Evolutionary conservation across 805 yeast species (phyloP).

Genomic region (Wickerhamiella musiphila): DNA sequence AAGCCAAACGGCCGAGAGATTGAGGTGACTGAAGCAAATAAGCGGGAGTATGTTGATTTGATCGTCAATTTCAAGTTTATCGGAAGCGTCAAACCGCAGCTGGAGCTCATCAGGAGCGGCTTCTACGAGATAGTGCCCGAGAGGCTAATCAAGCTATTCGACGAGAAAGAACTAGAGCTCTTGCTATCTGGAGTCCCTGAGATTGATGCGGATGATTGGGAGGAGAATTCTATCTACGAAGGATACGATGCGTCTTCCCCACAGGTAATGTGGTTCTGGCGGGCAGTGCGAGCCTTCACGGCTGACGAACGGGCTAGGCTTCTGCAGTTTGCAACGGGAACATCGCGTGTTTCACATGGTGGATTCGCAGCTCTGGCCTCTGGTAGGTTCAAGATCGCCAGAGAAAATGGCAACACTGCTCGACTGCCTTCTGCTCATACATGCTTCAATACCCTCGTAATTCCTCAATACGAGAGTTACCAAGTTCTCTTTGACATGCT

Average conservation of each 20-base stretch:
- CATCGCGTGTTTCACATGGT: conserved; percentile 85
- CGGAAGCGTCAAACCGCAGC: conserved; percentile 70
- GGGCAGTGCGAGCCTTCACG: conserved; percentile 89
- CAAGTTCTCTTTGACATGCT: conserved; percentile 69
- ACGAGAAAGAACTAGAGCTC: conserved; percentile 87
- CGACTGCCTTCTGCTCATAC: conserved; percentile 92
- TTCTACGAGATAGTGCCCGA: conserved; percentile 81
- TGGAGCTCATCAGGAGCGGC: conserved; percentile 66
- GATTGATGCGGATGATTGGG: conserved; percentile 93
- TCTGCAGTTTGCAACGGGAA: conserved; percentile 92
- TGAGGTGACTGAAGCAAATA: conserved; percentile 78
- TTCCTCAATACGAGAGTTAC: conserved; percentile 84
- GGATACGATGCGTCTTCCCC: conserved; percentile 71
- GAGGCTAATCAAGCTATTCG: conserved; percentile 70
- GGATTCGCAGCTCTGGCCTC: conserved; percentile 88
- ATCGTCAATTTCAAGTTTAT: conserved; percentile 79
- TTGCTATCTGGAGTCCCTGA: conserved; percentile 91
- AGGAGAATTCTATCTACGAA: conserved; percentile 56
- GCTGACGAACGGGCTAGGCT: conserved; percentile 86
- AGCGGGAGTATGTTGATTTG: conserved; percentile 68
- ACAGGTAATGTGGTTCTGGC: conserved; percentile 94
- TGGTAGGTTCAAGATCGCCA: conserved; percentile 72
- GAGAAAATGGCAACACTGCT: conserved; percentile 72
- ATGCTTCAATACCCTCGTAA: conserved; percentile 85
- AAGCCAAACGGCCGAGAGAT: conserved; percentile 68